Percentiles rank a stretch among this genome's conserved stretches.
Conservation (phyloP, 2,329 filamentous ascomycete genomes). For the Elsinoe necatrix region DNA sequence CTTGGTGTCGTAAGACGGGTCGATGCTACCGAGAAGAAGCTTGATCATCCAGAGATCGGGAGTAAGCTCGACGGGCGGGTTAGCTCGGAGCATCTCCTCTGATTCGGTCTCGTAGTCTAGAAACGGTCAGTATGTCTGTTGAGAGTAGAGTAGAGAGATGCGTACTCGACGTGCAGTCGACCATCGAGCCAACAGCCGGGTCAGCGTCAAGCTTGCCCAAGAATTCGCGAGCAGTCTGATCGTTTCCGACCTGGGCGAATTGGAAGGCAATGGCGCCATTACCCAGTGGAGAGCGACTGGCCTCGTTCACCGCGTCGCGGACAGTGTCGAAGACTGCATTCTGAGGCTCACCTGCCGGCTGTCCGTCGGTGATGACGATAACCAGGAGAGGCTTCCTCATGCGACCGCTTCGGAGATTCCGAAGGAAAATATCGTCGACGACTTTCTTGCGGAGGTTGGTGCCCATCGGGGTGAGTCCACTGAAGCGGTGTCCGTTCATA, state of each 20-base stretch:
- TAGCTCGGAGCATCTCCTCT: slow-evolving; percentile 54
- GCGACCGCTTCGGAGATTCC: slow-evolving; percentile 43
- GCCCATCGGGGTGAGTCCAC: slow-evolving; percentile 59
- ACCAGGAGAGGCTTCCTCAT: slow-evolving; percentile 57
- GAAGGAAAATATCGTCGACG: slow-evolving; percentile 51
- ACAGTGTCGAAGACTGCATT: slow-evolving; percentile 52
- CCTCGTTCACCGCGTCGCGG: slow-evolving; percentile 44
- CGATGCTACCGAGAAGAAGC: slow-evolving; percentile 58
- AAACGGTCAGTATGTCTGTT: slow-evolving; percentile 15
- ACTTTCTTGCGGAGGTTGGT: slow-evolving; percentile 55
- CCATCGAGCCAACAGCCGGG: slow-evolving; percentile 50
- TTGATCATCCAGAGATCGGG: slow-evolving; percentile 60
- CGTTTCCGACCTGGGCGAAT: slow-evolving; percentile 62
- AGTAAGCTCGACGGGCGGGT: slow-evolving; percentile 54
- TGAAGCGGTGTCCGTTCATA: slow-evolving; percentile 52
- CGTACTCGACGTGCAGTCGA: slow-evolving; percentile 62
- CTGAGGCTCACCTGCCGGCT: slow-evolving; percentile 54
- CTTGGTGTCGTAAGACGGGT: slow-evolving; percentile 56
- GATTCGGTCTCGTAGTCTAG: slow-evolving; percentile 59
- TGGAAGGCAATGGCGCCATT: slow-evolving; percentile 54
- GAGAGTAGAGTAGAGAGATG: slow-evolving; percentile 17
- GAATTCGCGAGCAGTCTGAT: slow-evolving; percentile 56
- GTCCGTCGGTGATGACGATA: slow-evolving; percentile 58
- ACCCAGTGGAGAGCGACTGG: slow-evolving; percentile 45
- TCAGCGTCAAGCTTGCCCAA: slow-evolving; percentile 56